phyloP scores from a whole-genome alignment of 1,284 basidiomycete genomes.

The Flammula alnicola region DNA sequence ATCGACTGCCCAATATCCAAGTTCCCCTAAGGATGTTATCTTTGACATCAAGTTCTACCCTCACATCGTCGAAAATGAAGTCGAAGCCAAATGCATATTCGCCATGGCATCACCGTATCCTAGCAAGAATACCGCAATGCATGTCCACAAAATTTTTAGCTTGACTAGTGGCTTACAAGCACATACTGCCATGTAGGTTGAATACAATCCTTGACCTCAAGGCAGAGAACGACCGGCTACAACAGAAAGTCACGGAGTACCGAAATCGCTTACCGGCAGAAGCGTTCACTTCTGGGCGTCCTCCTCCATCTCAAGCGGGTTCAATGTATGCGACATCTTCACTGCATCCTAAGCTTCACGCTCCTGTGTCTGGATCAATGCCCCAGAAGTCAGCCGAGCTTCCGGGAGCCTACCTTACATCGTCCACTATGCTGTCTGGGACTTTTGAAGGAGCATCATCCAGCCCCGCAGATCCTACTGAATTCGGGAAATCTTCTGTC shows the following conservation, averaged over 20 bases:
- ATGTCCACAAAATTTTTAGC: too few relatives aligned
- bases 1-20: constrained; percentile 13
- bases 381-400: neutral
- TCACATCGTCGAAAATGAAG: constrained; percentile 45
- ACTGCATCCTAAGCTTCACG: constrained; percentile 22
- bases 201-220: constrained; percentile 81
- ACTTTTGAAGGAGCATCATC: neutral
- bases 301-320: constrained; percentile 24
- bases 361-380: neutral
- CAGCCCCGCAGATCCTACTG: neutral
- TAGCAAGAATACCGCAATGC: constrained; percentile 74
- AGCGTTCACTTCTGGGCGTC: constrained; percentile 20
- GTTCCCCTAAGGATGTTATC: constrained; percentile 49
- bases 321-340: constrained; percentile 44
- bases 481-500: constrained; percentile 1
- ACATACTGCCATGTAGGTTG: too few relatives aligned
- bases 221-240: constrained; percentile 74
- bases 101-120: constrained; percentile 79
- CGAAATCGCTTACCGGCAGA: constrained; percentile 22
- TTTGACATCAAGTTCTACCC: constrained; percentile 78
- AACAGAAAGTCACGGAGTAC: constrained; percentile 53
- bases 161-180: too few relatives aligned
- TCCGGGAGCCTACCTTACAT: neutral
- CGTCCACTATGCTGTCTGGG: neutral
- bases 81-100: constrained; percentile 63